Percentiles rank a stretch among this genome's conserved stretches.
phyloP scores from a whole-genome alignment of 2,329 filamentous ascomycete species.

The Fusarium udum region DNA sequence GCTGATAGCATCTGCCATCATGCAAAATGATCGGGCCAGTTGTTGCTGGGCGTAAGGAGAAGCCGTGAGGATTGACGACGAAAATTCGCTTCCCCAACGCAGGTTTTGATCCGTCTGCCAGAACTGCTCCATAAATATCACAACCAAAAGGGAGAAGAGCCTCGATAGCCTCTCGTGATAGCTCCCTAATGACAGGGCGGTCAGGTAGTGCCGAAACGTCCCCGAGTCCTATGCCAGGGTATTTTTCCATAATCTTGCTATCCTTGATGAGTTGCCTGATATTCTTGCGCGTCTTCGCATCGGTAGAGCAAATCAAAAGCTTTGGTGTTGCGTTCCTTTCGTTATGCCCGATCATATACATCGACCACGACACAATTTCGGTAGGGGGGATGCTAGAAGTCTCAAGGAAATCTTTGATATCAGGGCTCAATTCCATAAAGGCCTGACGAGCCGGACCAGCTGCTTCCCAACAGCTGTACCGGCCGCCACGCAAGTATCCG shows the following conservation, averaged over 20 bases:
- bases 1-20: fast-evolving
- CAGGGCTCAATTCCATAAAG: not conserved
- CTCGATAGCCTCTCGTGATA: not conserved
- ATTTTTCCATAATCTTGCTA: not conserved
- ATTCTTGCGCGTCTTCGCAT: not conserved
- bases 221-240: not conserved
- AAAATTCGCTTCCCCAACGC: fast-evolving
- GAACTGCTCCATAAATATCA: fast-evolving
- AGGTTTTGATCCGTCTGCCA: fast-evolving
- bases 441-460: not conserved
- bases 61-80: fast-evolving
- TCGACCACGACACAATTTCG: not conserved
- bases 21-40: fast-evolving
- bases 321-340: not conserved
- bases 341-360: not conserved
- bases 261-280: not conserved
- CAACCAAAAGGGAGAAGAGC: not conserved
- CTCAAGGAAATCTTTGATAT: not conserved
- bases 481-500: not conserved
- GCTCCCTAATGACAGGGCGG: not conserved
- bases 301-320: not conserved
- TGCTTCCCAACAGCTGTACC: not conserved
- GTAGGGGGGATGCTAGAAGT: fast-evolving
- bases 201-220: not conserved
- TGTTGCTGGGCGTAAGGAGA: not conserved